Evolutionary conservation across 1,139 yeast genomes (phyloP).

Genomic region (Pichia sp.): DNA sequence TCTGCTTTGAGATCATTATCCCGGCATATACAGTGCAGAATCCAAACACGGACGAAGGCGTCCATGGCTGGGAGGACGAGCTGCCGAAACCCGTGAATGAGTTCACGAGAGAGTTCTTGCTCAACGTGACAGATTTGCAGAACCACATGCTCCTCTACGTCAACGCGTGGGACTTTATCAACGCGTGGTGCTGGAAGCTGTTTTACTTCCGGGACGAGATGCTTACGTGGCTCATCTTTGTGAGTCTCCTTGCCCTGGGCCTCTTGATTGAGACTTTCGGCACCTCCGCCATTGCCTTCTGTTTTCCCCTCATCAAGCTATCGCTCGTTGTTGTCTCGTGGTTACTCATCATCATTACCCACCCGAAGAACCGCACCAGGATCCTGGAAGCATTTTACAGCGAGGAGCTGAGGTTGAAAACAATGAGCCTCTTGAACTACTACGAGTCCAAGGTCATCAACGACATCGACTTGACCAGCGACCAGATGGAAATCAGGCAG

Average conservation of each 20-base stretch:
- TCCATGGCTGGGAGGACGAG: constrained; percentile 39
- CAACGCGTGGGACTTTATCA: constrained; percentile 54
- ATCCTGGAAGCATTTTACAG: constrained; percentile 46
- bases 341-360: constrained; percentile 45
- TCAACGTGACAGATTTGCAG: constrained; percentile 80
- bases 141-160: constrained; percentile 74
- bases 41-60: constrained; percentile 30
- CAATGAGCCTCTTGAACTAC: constrained; percentile 44
- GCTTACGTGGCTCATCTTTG: constrained; percentile 49
- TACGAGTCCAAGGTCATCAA: constrained; percentile 40
- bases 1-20: constrained; percentile 55
- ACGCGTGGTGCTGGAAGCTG: constrained; percentile 49
- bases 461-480: constrained; percentile 33
- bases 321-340: constrained; percentile 44
- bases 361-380: constrained; percentile 50
- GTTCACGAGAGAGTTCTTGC: constrained; percentile 68
- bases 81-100: constrained; percentile 76
- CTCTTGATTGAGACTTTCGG: constrained; percentile 31
- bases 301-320: constrained; percentile 42
- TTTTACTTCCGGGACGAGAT: constrained; percentile 66
- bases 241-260: constrained; percentile 32
- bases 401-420: constrained; percentile 56
- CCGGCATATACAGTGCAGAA: constrained; percentile 61
- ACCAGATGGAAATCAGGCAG: constrained; percentile 35
- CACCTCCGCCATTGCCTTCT: constrained; percentile 15